Evolutionary conservation across 352 stramenopile species (phyloP).

Genomic region (Phytophthora pistaciae): DNA sequence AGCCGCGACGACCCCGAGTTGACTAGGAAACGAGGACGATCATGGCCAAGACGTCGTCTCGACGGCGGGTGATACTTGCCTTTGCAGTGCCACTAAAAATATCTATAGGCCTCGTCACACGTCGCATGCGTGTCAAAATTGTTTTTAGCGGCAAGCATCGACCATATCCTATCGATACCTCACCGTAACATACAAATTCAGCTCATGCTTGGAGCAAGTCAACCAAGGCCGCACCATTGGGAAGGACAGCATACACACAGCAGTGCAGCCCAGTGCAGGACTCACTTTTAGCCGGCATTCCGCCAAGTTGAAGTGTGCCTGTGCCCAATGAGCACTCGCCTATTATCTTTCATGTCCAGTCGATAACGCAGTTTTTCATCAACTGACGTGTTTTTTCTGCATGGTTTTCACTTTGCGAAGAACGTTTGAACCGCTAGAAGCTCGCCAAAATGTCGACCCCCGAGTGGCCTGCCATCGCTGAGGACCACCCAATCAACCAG

Average conservation of each 20-base stretch:
- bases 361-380: neutral
- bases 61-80: neutral
- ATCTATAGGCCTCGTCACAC: slow-evolving; percentile 7
- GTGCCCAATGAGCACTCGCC: slow-evolving; percentile 8
- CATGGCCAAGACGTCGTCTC: neutral
- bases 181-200: neutral
- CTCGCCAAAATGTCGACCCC: slow-evolving; percentile 16
- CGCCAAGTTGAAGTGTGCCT: slow-evolving; percentile 26
- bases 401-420: slow-evolving; percentile 9
- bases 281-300: slow-evolving; percentile 4
- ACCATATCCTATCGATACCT: neutral
- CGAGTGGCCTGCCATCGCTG: slow-evolving; percentile 27
- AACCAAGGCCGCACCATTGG: neutral
- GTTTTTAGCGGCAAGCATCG: too few relatives aligned
- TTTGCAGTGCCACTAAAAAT: slow-evolving; percentile 15
- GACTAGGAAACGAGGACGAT: slow-evolving; percentile 25
- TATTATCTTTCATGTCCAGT: slow-evolving; percentile 11
- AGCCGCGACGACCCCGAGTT: neutral
- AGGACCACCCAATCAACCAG: slow-evolving; percentile 35
- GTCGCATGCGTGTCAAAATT: slow-evolving; percentile 17
- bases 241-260: neutral
- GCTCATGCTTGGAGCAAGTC: neutral
- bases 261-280: neutral
- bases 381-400: slow-evolving; percentile 5
- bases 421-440: slow-evolving; percentile 2